Conservation (phyloP, 1,284 basidiomycete species). For the Grifola frondosa region DNA sequence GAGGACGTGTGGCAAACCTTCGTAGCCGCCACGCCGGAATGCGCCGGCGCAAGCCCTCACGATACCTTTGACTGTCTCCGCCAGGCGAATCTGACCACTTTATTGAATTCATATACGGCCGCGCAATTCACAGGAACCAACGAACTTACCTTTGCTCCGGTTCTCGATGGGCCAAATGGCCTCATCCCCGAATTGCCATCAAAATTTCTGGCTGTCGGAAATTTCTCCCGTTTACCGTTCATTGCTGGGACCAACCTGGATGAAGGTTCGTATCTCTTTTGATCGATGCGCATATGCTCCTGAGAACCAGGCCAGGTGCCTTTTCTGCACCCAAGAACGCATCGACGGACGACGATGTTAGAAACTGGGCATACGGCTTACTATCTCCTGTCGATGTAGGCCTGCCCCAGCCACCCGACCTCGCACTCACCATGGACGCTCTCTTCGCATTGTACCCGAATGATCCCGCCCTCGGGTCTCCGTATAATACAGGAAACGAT, state of each 20-base stretch:
- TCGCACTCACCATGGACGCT: no score
- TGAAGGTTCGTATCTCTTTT: no score
- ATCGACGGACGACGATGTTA: constrained; percentile 32
- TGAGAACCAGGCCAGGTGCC: constrained; percentile 36
- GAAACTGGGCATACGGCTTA: no score
- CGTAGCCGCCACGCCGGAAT: constrained; percentile 10
- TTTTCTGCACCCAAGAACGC: constrained; percentile 33
- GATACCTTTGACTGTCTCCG: neutral
- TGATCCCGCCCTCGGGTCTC: constrained; percentile 47
- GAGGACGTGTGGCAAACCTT: constrained; percentile 13
- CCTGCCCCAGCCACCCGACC: constrained; percentile 34
- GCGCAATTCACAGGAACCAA: constrained; percentile 23
- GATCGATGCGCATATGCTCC: no score
- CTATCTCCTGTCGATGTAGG: no score
- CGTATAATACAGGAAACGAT: constrained; percentile 49
- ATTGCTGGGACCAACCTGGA: constrained; percentile 41
- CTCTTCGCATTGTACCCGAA: constrained; percentile 50
- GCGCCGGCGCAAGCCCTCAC: neutral
- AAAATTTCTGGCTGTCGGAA: constrained; percentile 31
- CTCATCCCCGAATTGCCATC: constrained; percentile 44
- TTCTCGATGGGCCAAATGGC: constrained; percentile 43
- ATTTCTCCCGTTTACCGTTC: constrained; percentile 44
- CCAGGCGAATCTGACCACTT: neutral
- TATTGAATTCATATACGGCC: neutral
- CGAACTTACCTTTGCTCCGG: constrained; percentile 38